Evolutionary conservation across 108 stramenopile species (phyloP), one percentile per base, ranked within the genome.

Genomic region (Halocafeteria seosinensis): DNA sequence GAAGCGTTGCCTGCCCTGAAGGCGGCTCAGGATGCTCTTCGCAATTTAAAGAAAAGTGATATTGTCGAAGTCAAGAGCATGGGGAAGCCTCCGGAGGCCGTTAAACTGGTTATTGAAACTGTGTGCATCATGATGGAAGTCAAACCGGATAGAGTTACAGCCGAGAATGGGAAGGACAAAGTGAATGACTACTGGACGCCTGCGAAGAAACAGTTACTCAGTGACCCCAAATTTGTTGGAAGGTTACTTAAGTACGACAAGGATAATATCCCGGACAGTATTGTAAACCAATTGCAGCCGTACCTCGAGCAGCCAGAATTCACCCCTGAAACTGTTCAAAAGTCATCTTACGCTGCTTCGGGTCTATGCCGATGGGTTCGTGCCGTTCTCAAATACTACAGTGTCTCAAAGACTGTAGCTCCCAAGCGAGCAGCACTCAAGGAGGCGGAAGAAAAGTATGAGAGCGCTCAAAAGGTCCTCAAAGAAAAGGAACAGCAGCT

Each of bases 281-380:
- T 79, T 37, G 77, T 81, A 58, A 30, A 63, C 32, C 37, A 73
- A n/a, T 78, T 81, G 27, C 78, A 73, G 36, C 74, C 76, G 0
- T 81, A 71, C 47, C 66, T 79, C 12, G 63, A 34, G 17, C 68
- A 73, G 37, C 74, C 76, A 1, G 69, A 80, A n/a, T 81, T 81
- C 64, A 71, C 69, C 55, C 77, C 81, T 1, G 74, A 78, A 69
- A 62, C 73, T 23, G 78, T 81, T 38, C 68, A 71, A 29, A 75
- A 76, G 37, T 73, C 81, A 24, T 77, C 76, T 0, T 73, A 70
- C 37, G 81, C 81, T 1, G 79, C 78, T 66, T 72, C 74, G 27
- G 81, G 78, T 53, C 79, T 81, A 68, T 81, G 81, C 68, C 65
- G 79, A 66, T 81, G 81, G 81, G 73, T 79, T 42, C 76, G 78